A percentile compares a stretch with the other conserved stretches of the same genome.
These are phyloP conservation scores for Microsporum ferrugineum DNA, from an alignment of 2,329 filamentous ascomycete species.

Conservation along the genomic window DNA sequence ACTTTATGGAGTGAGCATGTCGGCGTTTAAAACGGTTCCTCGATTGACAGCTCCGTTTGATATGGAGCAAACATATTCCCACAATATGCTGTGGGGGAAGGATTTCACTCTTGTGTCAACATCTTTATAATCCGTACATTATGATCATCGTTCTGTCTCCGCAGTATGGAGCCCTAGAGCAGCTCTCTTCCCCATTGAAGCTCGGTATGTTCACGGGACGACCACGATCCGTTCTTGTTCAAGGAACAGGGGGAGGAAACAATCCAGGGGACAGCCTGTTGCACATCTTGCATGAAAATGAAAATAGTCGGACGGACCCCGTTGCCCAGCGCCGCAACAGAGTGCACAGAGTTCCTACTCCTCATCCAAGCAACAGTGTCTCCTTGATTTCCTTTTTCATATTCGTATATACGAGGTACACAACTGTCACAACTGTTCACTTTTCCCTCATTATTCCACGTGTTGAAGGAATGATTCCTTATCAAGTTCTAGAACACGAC, in stretches of 20 bases:
- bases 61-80: neutral
- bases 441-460: neutral
- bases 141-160: conserved; percentile 1
- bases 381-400: neutral
- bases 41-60: neutral
- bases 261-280: neutral
- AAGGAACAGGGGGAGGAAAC: neutral
- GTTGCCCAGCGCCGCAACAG: neutral
- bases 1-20: neutral
- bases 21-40: neutral
- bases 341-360: neutral
- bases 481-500: neutral
- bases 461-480: neutral
- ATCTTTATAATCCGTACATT: neutral
- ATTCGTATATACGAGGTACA: neutral
- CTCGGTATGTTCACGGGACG: neutral
- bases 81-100: neutral
- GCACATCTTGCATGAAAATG: neutral
- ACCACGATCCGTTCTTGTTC: neutral
- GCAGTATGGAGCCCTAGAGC: neutral
- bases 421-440: neutral
- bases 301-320: neutral
- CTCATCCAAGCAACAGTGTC: neutral
- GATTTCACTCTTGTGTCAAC: neutral
- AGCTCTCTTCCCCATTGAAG: neutral